These are phyloP conservation scores for Didymella lethalis DNA, from an alignment of 2,329 filamentous ascomycete species.

Conservation along the genomic window DNA sequence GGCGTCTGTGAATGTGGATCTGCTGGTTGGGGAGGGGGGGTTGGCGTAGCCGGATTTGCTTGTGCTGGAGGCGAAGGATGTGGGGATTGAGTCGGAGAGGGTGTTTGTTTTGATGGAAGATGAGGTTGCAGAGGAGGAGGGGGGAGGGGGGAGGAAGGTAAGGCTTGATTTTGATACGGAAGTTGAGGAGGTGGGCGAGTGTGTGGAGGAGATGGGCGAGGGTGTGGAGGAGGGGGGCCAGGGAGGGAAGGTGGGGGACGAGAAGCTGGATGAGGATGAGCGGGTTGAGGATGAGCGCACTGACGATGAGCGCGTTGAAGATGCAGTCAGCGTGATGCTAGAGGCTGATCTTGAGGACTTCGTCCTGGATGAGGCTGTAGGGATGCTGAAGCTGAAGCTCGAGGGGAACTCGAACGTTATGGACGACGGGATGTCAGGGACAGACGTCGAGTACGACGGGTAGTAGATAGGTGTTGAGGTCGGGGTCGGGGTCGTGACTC, in stretches of 20 bases:
- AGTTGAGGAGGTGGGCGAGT: neutral
- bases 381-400: slow-evolving; percentile 4
- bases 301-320: neutral
- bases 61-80: neutral
- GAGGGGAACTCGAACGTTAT: slow-evolving; percentile 17
- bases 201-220: neutral
- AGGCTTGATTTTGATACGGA: neutral
- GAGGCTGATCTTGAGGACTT: neutral
- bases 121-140: neutral
- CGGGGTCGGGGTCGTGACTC: neutral
- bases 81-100: slow-evolving; percentile 9
- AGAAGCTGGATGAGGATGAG: neutral
- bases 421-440: slow-evolving; percentile 2
- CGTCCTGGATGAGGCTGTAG: neutral
- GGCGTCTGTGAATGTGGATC: slow-evolving; percentile 5
- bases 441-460: neutral
- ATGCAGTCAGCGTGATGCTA: neutral
- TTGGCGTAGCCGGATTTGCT: neutral
- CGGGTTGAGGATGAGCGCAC: neutral
- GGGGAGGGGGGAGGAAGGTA: neutral
- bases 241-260: neutral
- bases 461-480: slow-evolving; percentile 8
- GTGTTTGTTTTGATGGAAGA: slow-evolving; percentile 1
- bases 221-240: slow-evolving; percentile 6
- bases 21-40: neutral